Evolutionary conservation across 2,329 filamentous ascomycete species (phyloP), one percentile per base, ranked within the genome.

Genomic region (Colletotrichum simmondsii): DNA sequence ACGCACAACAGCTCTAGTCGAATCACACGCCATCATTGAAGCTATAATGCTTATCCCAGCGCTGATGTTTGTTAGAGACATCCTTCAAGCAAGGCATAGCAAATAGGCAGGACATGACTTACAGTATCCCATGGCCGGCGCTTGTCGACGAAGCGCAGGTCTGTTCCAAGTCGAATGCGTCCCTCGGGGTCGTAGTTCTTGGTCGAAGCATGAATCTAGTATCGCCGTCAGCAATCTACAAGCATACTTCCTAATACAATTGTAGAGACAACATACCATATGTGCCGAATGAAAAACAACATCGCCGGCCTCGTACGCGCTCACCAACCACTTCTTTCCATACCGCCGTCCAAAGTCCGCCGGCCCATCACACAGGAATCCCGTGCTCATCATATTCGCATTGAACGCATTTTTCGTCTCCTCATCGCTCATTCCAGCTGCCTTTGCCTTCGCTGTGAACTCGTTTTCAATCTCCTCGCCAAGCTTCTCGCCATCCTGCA

Each of bases 331-430:
- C 62, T 76, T 74, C 37, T 76, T 76, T 2, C 70, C 71, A n/a
- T 81, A 74, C 28, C 74, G 67, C 30, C 78, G 71, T 5, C 75
- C 79, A 74, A 83, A 84, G 2, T 72, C 69, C n/a, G 69, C 69
- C 8, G 69, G 69, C 37, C 76, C 77, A 1, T 81, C 82, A 11
- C 85, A 85, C 2, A 92, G 81, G 46, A 90, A 78, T 0, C 89
- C 89, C 0, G 84, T 87, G 0, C 82, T 80, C 82, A 90, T 87
- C 89, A 91, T 91, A 74, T 91, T 90, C 24, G 83, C 81, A 75
- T 91, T 91, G 77, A 89, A 91, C 2, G 85, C 88, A 35, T 80
- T 81, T 54, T 80, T 83, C 1, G 83, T 82, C 76, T 92, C 86
- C 69, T 89, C 86, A 0, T 90, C 87, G 0, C 80, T 85, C 68